These are phyloP conservation scores for Lycium barbarum DNA, from an alignment of 257 asterid genomes.

Conservation along the genomic window DNA sequence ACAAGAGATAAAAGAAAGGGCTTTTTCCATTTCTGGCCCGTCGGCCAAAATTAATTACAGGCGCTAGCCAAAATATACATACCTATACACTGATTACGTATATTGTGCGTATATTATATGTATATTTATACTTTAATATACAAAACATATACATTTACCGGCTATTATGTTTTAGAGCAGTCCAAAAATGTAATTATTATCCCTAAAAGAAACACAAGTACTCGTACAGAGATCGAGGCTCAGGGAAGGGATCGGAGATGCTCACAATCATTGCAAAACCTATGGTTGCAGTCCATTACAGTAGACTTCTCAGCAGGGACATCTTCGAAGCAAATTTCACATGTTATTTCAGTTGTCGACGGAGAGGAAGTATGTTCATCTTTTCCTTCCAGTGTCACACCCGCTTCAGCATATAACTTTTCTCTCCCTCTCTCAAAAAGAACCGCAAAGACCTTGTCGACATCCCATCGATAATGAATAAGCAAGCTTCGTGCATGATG, in stretches of 20 bases:
- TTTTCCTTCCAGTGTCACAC: constrained; percentile 42
- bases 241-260: constrained; percentile 11
- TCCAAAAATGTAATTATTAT: too few relatives aligned
- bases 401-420: constrained; percentile 50
- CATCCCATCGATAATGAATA: constrained; percentile 65
- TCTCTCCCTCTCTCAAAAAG: constrained; percentile 58
- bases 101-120: too few relatives aligned
- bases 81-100: too few relatives aligned
- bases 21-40: too few relatives aligned
- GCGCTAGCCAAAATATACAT: too few relatives aligned
- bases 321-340: constrained; percentile 61
- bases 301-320: constrained; percentile 43
- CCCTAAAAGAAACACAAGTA: not conserved
- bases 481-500: constrained; percentile 66
- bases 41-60: too few relatives aligned
- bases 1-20: constrained; percentile 15
- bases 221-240: constrained; percentile 16
- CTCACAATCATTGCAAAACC: constrained; percentile 71
- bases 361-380: constrained; percentile 27
- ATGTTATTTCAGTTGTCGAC: constrained; percentile 32
- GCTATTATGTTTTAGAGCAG: too few relatives aligned
- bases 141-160: too few relatives aligned
- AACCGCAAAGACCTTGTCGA: constrained; percentile 41
- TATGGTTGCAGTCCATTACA: constrained; percentile 69
- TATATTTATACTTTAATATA: too few relatives aligned